Conservation (phyloP, 768 basidiomycete species). For the Hericium coralloides region DNA sequence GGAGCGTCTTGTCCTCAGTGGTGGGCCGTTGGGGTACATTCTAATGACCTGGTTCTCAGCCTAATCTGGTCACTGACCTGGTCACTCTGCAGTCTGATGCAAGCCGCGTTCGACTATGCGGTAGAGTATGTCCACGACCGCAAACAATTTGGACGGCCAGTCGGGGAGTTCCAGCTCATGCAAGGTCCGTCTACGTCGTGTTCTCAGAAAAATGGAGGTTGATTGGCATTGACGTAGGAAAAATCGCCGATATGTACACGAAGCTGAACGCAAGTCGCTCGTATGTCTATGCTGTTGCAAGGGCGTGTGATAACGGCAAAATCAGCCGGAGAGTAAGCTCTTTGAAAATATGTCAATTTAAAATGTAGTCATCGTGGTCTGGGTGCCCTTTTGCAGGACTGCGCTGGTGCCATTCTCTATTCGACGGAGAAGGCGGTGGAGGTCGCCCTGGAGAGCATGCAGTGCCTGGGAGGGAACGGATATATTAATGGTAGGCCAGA, state of each 20-base stretch:
- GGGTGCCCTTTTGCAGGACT: constrained; percentile 51
- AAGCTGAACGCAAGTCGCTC: constrained; percentile 81
- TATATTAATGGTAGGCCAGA: constrained; percentile 76
- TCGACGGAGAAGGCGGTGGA: constrained; percentile 90
- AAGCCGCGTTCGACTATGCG: constrained; percentile 84
- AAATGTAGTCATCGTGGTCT: not conserved
- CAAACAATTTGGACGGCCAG: constrained; percentile 80
- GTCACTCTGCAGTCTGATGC: constrained; percentile 58
- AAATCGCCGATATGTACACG: constrained; percentile 92
- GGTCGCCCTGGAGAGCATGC: constrained; percentile 86
- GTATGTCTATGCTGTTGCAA: constrained; percentile 89
- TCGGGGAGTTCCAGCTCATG: constrained; percentile 93
- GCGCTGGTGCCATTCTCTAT: constrained; percentile 90
- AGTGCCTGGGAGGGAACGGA: constrained; percentile 90
- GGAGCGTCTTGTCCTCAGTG: constrained; percentile 85
- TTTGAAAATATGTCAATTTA: not conserved
- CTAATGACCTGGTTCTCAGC: not conserved
- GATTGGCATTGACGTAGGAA: constrained; percentile 35
- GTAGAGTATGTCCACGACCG: constrained; percentile 89
- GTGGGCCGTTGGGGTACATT: constrained; percentile 79
- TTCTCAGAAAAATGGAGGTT: not conserved
- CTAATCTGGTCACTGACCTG: not conserved
- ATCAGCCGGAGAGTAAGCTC: constrained; percentile 65
- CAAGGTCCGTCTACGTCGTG: constrained; percentile 56
- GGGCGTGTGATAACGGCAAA: constrained; percentile 75